Base-by-base conservation (phyloP, 1,284 basidiomycete genomes). In the Porodaedalea pini region DNA sequence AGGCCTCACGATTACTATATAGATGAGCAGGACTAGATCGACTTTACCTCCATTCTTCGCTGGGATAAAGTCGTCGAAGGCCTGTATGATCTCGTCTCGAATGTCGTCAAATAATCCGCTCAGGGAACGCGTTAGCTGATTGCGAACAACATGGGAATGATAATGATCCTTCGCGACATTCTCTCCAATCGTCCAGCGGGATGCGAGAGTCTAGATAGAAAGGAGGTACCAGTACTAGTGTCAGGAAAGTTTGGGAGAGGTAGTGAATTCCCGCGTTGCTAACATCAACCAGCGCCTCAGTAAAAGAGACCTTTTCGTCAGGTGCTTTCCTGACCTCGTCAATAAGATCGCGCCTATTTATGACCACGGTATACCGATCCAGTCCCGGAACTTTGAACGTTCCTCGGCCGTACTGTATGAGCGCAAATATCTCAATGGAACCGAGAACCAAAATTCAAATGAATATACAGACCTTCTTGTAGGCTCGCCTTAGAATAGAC, bases 251-350 rank as follows among this genome's bases (percentile, higher is more conserved):
- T 10, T 17, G 13, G 25, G 17, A 23, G 15, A 27, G n/a, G 34
- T 17, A 37, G 17, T n/a, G 31, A 15, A 37, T 8, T 10, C 36
- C 10, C 10, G 36, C 13, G 19, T 48, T 8, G 27, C 45, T 2
- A 10, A 71, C 71, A 29, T 72, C 67, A 1, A 54, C 45, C 0
- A 62, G 19, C 0, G 66, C 67, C 19, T 61, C 67, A 1, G 37
- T 15, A n/a, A 66, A 61, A 2, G 66, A 68, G 11, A 73, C 63
- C 4, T 65, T 60, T 17, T 69, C 61, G 23, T 72, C 70, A 2
- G 70, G 66, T 3, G 70, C 70, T 48, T 68, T 71, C 11, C 65
- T 64, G 8, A 74, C 37, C 21, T 74, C 71, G 2, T 73, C 70
- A 7, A 73, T 60, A 19, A 64, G 59, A 43, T 66, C 51, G 4